Conservation (phyloP, 768 basidiomycete species). For the Sutorius australiensis region DNA sequence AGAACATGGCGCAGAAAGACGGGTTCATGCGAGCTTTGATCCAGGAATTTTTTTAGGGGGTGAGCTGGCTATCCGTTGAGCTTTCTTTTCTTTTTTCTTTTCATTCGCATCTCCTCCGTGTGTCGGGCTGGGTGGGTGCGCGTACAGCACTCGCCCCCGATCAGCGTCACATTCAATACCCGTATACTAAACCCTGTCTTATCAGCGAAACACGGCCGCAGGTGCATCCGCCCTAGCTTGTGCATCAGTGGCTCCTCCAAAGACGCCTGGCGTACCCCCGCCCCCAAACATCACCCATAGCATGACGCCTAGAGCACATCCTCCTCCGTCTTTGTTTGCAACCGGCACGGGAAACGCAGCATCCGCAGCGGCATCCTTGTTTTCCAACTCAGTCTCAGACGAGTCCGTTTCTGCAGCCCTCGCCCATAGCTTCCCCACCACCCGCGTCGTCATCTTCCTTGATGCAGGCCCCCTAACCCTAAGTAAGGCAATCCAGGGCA, state of each 20-base stretch:
- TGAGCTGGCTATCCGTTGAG: slow-evolving; percentile 31
- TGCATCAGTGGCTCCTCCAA: slow-evolving; percentile 10
- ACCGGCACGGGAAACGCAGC: slow-evolving; percentile 14
- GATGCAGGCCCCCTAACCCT: slow-evolving; percentile 21
- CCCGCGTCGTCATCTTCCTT: slow-evolving; percentile 24
- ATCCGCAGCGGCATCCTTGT: slow-evolving; percentile 14
- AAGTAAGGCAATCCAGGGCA: slow-evolving; percentile 2
- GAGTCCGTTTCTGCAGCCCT: slow-evolving; percentile 27
- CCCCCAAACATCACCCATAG: slow-evolving; percentile 19
- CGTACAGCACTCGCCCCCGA: too few species aligned
- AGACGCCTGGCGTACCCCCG: slow-evolving; percentile 17
- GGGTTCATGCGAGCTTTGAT: slow-evolving; percentile 77
- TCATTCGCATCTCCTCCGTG: too few species aligned
- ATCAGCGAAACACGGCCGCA: slow-evolving; percentile 22
- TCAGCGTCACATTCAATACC: not conserved
- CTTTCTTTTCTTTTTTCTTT: not conserved
- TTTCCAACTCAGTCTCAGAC: slow-evolving; percentile 27
- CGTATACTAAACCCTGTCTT: slow-evolving; percentile 6
- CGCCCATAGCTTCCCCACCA: slow-evolving; percentile 14
- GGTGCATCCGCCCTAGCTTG: slow-evolving; percentile 11
- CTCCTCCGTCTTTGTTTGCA: slow-evolving; percentile 27
- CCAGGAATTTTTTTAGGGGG: slow-evolving; percentile 70
- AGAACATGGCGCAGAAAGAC: slow-evolving; percentile 80
- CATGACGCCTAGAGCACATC: slow-evolving; percentile 34
- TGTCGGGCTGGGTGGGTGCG: too few species aligned